Base-by-base conservation (phyloP, 116 monocot genomes). In the Iris pallida region DNA sequence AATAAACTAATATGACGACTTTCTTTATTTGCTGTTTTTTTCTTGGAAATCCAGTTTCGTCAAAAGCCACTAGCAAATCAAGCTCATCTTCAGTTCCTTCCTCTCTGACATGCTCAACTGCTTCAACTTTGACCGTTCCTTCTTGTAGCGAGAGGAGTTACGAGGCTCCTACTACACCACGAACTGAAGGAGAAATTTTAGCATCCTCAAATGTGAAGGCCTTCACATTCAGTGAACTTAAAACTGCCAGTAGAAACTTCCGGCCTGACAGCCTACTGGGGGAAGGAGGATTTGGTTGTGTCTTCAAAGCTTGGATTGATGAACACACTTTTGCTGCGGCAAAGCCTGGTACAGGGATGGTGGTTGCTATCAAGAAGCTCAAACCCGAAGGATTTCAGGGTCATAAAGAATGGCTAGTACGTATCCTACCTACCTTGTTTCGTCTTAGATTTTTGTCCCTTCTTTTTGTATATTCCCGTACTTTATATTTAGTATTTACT, bases 391-490 rank as follows among this genome's bases (percentile, higher is more conserved):
- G 95, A 53, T 95, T 91, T 53, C 95, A 95, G 63, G 95, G 95
- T n/a, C 95, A 95, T 64, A 95, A 88, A 71, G 95, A 95, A 76
- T 95, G 95, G 95, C 74, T 95, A 86, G 95, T 95, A 76, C 0
- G 68, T 16, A 45, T 70, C 42, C 42, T 7, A 11, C 13, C 48
- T 45, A 56, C 4, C 13, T 12, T 8, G 15, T 5, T 6, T 47
- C 51, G 4, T 44, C n/a, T 14, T 18, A 7, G 59, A 45, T 19
- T 16, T 7, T 16, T 64, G 18, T 62, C 8, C 49, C 0, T 52
- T 46, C 47, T 46, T 16, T 43, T n/a, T 43, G 8, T 64, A 19
- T 10, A 2, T 20, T 13, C 41, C 63, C 11, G 16, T 57, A 57
- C 8, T 64, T 10, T 41, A 4, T 55, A 11, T 47, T 47, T 70